Base-by-base conservation (phyloP, 345 rosid genomes). In the Melaleuca quinquenervia region DNA sequence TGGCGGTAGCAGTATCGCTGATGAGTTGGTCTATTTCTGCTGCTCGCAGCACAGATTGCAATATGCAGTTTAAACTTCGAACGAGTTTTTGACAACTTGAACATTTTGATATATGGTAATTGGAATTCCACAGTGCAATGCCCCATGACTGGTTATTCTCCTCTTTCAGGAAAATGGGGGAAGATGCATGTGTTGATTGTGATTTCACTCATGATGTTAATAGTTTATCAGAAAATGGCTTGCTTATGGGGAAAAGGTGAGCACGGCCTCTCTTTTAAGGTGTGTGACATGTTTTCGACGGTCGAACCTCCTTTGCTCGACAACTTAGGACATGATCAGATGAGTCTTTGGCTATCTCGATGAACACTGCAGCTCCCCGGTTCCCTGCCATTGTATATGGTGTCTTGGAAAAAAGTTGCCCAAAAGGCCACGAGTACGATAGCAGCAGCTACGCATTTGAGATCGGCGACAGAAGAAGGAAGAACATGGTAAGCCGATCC, bases 1-100 rank as follows among this genome's bases (percentile, higher is more conserved):
- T 1, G 13, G 14, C 11, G 26, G 62, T 24, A 24, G 0, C 14
- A 13, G 11, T 55, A 55, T 24, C 27, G 11, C 58, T 24, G 26
- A 54, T 22, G 58, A 54, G 58, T 8, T 21, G 11, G 58, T 54
- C 12, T 22, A 54, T 54, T 54, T 54, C 41, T 21, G 26, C 22
- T 8, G 26, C 26, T 11, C 1, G 5, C 58, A 54, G 21, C 26
- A 8, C 27, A 22, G 0, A 55, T 0, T 55, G 24, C 52, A 4
- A 50, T 50, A 50, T 11, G 52, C 15, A 50, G 14, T 50, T 50
- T 41, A 4, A 41, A 41, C 41, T 41, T 41, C 41, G 41, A 41
- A 41, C 41, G 4, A 41, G 41, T 41, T 41, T 41, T 41, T 14
- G 14, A 50, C 52, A 50, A 50, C 52, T 50, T 12, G 52, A 11